phyloP scores from a whole-genome alignment of 2,329 filamentous ascomycete species.

The Dothistroma pini region DNA sequence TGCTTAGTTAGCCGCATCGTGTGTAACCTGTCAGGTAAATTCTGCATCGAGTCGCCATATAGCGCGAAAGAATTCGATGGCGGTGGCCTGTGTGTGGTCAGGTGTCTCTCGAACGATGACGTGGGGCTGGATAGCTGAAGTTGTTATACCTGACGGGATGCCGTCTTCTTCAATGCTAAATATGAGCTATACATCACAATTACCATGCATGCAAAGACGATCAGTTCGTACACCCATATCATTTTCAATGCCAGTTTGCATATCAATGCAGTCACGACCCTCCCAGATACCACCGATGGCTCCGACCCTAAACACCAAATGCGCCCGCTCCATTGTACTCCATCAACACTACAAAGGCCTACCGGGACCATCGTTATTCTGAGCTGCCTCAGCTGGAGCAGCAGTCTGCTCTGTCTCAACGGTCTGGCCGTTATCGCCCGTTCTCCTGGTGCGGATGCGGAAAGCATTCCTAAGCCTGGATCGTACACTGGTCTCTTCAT shows the following conservation, averaged over 20 bases:
- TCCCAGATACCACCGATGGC: background rate
- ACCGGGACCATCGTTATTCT: background rate
- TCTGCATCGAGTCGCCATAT: background rate
- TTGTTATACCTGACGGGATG: background rate
- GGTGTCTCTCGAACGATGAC: background rate
- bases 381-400: background rate
- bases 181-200: background rate
- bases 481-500: constrained; percentile 24
- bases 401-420: background rate
- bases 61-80: background rate
- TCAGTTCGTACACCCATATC: background rate
- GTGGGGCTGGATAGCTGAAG: background rate
- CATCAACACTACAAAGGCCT: background rate
- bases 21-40: no score
- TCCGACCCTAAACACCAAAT: background rate
- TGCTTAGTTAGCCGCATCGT: no score
- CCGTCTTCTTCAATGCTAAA: background rate
- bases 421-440: constrained; percentile 29
- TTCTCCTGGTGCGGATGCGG: constrained; percentile 30
- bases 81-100: background rate
- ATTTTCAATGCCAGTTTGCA: background rate
- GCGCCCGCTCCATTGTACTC: background rate
- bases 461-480: constrained; percentile 27
- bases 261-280: background rate
- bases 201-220: background rate